Conservation (phyloP, 352 stramenopile genomes). For the Phytophthora brassicae region DNA sequence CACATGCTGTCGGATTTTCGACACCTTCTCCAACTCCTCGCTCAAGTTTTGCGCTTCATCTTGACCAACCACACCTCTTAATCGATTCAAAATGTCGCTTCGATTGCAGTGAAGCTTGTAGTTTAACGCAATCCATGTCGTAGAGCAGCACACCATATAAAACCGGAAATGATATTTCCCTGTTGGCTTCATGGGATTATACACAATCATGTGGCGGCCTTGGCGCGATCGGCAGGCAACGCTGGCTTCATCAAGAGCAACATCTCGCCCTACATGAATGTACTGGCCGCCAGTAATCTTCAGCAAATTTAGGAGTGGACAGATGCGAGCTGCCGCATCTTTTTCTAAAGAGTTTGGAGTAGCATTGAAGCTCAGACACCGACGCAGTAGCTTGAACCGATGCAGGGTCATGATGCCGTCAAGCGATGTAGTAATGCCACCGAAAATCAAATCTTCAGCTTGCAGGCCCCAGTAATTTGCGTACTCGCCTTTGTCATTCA, state of each 20-base stretch:
- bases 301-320: background rate
- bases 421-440: background rate
- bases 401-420: background rate
- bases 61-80: background rate
- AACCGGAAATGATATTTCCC: slow-evolving; percentile 5
- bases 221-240: background rate
- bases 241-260: background rate
- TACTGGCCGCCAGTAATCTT: background rate
- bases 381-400: background rate
- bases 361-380: background rate
- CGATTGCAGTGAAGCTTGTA: slow-evolving; percentile 10
- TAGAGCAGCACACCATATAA: slow-evolving; percentile 4
- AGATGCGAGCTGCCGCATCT: background rate
- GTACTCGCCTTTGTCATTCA: slow-evolving; percentile 2
- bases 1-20: slow-evolving; percentile 3
- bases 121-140: background rate
- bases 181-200: background rate
- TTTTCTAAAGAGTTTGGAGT: background rate
- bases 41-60: background rate
- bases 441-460: background rate
- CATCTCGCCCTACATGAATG: background rate
- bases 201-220: background rate
- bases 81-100: background rate
- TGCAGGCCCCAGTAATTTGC: background rate
- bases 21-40: background rate